Conservation (phyloP, 1,139 yeast genomes). For the Pichia inconspicua region DNA sequence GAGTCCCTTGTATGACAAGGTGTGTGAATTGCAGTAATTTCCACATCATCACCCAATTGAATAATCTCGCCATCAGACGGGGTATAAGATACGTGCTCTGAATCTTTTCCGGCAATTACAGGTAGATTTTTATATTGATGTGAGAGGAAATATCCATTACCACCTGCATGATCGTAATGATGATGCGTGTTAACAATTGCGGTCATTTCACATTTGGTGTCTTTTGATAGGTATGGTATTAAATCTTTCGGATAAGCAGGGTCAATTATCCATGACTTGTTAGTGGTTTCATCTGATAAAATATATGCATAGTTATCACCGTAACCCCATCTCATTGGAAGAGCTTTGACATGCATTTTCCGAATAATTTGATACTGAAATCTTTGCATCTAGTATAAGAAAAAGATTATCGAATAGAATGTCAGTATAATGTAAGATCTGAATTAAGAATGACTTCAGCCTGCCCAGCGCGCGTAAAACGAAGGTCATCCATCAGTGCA, state of each 20-base stretch:
- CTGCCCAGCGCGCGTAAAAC: background rate
- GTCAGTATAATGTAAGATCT: background rate
- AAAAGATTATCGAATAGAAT: background rate
- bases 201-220: conserved; percentile 36
- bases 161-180: conserved; percentile 91
- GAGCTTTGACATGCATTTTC: conserved; percentile 66
- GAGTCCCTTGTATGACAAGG: conserved; percentile 98
- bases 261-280: conserved; percentile 77
- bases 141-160: conserved; percentile 45
- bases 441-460: background rate
- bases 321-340: conserved; percentile 92
- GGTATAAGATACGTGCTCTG: conserved; percentile 58
- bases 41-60: conserved; percentile 52
- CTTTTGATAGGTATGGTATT: conserved; percentile 31
- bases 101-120: conserved; percentile 80
- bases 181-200: conserved; percentile 94
- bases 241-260: conserved; percentile 57
- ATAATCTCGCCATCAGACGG: conserved; percentile 61
- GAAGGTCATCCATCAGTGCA: no score
- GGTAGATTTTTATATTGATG: conserved; percentile 46
- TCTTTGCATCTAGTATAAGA: background rate
- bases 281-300: conserved; percentile 58
- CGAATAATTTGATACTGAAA: background rate
- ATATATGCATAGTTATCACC: conserved; percentile 90
- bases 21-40: conserved; percentile 81